Evolutionary conservation across 2,329 filamentous ascomycete genomes (phyloP).

Genomic region (Fusarium pininemorale): DNA sequence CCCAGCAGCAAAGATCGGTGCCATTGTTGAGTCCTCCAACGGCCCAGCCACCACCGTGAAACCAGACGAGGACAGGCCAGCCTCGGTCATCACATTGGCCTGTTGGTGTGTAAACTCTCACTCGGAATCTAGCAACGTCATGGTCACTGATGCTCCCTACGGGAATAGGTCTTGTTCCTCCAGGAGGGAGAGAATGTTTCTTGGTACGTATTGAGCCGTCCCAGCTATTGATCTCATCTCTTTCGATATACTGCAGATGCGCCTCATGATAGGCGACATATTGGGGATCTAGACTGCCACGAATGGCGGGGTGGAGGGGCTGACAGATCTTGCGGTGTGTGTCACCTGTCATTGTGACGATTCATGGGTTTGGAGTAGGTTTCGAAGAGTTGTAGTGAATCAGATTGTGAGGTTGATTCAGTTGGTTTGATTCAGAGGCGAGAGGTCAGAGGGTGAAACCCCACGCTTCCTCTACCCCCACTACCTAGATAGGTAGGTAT

Average conservation of each 20-base stretch:
- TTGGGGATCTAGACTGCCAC: conserved; percentile 48
- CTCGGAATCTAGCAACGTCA: conserved; percentile 40
- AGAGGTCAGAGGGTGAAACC: conserved; percentile 1
- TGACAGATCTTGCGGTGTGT: conserved; percentile 40
- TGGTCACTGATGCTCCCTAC: conserved; percentile 45
- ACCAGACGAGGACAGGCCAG: conserved; percentile 52
- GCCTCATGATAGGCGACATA: conserved; percentile 51
- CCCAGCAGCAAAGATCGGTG: conserved; percentile 46
- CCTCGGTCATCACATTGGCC: conserved; percentile 36
- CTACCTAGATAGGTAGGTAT: not conserved
- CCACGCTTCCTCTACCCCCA: not conserved
- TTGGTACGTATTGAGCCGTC: conserved; percentile 42
- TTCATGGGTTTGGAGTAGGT: not conserved
- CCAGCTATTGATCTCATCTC: conserved; percentile 48
- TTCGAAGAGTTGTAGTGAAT: not conserved
- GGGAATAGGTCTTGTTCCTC: conserved; percentile 36
- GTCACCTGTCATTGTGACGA: conserved; percentile 1
- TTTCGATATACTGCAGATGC: conserved; percentile 49
- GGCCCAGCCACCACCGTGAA: conserved; percentile 53
- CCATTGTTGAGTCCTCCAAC: conserved; percentile 48
- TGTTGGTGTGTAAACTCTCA: conserved; percentile 47
- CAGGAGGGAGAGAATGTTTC: conserved; percentile 40
- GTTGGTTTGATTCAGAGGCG: not conserved
- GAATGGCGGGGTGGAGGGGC: conserved; percentile 47
- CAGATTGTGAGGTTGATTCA: not conserved